Base-by-base conservation (phyloP, 2,329 filamentous ascomycete species). In the Fusarium tricinctum region DNA sequence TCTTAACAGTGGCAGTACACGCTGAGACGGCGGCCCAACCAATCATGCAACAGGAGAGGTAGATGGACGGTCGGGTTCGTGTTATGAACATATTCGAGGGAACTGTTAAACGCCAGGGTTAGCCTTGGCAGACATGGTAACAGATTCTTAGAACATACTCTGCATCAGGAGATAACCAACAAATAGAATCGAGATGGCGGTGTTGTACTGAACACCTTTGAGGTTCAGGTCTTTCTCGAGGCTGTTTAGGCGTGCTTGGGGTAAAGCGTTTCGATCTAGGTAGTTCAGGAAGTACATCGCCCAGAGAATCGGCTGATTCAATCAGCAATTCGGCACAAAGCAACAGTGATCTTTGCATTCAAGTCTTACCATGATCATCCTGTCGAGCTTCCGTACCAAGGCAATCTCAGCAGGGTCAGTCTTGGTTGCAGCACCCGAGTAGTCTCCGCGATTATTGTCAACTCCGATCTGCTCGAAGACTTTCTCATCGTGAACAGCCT, bases 221-320 rank as follows among this genome's bases (percentile, higher is more conserved):
- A 73, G 57, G 40, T 58, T 58, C 7, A 73, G 45, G 19, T 73
- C 68, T 15, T 59, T 40, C 40, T 73, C 71, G 4, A 73, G 59
- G 2, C 49, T 66, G 10, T 73, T 71, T 7, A 73, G 47, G 30
- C 68, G 58, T 4, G 71, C 71, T 3, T 70, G 68, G 3, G 71
- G 68, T 2, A 74, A 51, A 26, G 70, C 71, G 20, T 74, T 74
- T 15, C 71, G 71, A 35, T 74, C 71, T 58, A 83, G 75, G 56
- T 81, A 81, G 65, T 81, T 82, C 43, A 82, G 73, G 26, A 51
- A 51, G 26, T 51, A 51, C 38, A 51, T 51, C 2, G 38, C 48
- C 48, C 38, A 51, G 13, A 51, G 48, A 8, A 71, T 71, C 6
- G 68, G 70, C 70, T 72, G 43, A 1, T 6, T 4, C 8, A 8